These are phyloP conservation scores for Hypomyces perniciosus DNA, from an alignment of 2,329 filamentous ascomycete genomes.

Conservation along the genomic window DNA sequence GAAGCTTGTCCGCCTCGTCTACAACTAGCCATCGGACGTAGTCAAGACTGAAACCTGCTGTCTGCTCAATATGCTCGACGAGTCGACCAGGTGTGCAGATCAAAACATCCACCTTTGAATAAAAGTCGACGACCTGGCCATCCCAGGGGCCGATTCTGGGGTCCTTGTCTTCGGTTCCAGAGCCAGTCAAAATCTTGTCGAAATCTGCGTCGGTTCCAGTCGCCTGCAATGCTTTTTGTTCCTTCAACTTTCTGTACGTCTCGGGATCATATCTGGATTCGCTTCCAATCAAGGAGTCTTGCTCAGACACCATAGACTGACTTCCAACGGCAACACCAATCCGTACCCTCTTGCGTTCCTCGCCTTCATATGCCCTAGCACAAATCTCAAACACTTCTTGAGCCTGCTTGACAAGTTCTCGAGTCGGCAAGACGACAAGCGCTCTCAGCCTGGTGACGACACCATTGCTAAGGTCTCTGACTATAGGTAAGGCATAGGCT, in stretches of 20 bases:
- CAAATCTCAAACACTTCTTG: constrained; percentile 72
- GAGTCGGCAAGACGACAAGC: constrained; percentile 81
- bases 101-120: constrained; percentile 76
- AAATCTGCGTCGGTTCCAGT: constrained; percentile 14
- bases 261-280: constrained; percentile 58
- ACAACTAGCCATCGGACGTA: constrained; percentile 83
- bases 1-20: constrained; percentile 87
- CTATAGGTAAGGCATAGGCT: constrained; percentile 81
- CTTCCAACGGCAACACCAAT: constrained; percentile 80
- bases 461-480: constrained; percentile 65
- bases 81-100: constrained; percentile 88
- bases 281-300: constrained; percentile 41
- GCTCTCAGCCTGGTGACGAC: constrained; percentile 64
- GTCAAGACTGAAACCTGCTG: constrained; percentile 72
- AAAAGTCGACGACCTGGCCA: constrained; percentile 55
- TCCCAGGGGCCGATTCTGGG: constrained; percentile 30
- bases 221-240: constrained; percentile 15
- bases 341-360: constrained; percentile 60
- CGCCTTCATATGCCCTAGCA: constrained; percentile 52
- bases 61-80: constrained; percentile 83
- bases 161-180: constrained; percentile 19
- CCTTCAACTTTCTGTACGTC: constrained; percentile 33
- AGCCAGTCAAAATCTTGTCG: constrained; percentile 9
- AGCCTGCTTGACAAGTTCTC: constrained; percentile 84
- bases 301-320: constrained; percentile 63